Evolutionary conservation across 352 stramenopile genomes (phyloP).

Genomic region (Phytopythium mirpurense): DNA sequence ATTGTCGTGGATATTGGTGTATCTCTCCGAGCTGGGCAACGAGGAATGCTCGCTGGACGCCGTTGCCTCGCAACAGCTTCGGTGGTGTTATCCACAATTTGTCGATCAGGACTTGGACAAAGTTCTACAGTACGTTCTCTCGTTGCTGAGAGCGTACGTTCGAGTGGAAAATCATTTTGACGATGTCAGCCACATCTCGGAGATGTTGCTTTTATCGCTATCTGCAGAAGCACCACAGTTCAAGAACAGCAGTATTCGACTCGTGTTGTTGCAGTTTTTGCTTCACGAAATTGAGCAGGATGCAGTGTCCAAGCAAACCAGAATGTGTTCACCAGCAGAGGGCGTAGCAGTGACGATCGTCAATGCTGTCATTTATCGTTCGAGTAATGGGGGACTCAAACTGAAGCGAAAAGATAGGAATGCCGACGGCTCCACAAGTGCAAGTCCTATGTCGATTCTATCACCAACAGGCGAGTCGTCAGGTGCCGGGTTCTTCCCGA

Average conservation of each 20-base stretch:
- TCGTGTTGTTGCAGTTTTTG: conserved; percentile 46
- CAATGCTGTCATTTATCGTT: conserved; percentile 33
- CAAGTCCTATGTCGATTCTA: conserved; percentile 6
- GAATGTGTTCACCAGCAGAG: conserved; percentile 1
- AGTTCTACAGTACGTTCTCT: conserved; percentile 42
- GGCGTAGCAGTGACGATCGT: conserved; percentile 30
- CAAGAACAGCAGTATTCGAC: conserved; percentile 22
- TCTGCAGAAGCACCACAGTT: conserved; percentile 22
- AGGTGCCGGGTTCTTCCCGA: not conserved
- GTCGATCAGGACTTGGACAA: conserved; percentile 25
- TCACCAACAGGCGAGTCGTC: conserved; percentile 3
- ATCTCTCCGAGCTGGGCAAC: conserved; percentile 48
- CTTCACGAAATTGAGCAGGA: conserved; percentile 55
- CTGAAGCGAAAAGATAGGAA: conserved; percentile 38
- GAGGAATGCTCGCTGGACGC: conserved; percentile 27
- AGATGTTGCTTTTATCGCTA: conserved; percentile 51
- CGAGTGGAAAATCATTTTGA: conserved; percentile 56
- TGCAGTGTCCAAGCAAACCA: conserved; percentile 1
- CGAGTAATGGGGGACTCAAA: not conserved
- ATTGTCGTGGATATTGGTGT: conserved; percentile 50
- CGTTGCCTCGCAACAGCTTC: conserved; percentile 23
- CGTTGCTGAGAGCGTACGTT: conserved; percentile 35
- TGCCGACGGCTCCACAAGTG: conserved; percentile 10
- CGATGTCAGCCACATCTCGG: conserved; percentile 34
- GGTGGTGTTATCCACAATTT: conserved; percentile 54